These are phyloP conservation scores for Aspergillus pseudotamarii DNA, from an alignment of 2,329 filamentous ascomycete genomes.

Conservation along the genomic window DNA sequence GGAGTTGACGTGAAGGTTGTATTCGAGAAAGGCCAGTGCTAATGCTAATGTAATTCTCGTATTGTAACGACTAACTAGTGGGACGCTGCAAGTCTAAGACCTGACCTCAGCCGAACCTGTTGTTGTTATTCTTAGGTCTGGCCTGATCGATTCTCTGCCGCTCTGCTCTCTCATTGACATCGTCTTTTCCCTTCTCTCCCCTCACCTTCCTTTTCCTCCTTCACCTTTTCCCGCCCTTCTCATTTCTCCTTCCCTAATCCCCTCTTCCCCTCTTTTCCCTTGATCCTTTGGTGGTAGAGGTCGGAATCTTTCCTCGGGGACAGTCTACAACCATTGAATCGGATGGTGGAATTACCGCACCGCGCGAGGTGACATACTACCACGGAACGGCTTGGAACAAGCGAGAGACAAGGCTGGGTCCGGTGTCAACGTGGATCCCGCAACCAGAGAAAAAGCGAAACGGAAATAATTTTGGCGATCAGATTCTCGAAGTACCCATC, in stretches of 20 bases:
- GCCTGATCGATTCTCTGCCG: constrained; percentile 15
- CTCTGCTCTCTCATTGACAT: constrained; percentile 1
- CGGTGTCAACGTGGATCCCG: constrained; percentile 21
- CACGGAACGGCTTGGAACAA: constrained; percentile 6
- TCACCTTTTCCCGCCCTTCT: constrained; percentile 2
- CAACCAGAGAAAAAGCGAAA: constrained; percentile 2
- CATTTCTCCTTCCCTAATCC: background rate
- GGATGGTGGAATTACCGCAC: constrained; percentile 1
- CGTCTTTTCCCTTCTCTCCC: background rate
- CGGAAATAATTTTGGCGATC: constrained; percentile 12
- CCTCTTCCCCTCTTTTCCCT: background rate
- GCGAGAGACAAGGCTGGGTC: constrained; percentile 14
- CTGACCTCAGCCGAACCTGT: background rate
- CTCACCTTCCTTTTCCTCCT: background rate
- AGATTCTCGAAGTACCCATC: background rate
- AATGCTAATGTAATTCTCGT: background rate
- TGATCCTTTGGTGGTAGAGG: background rate
- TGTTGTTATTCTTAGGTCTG: constrained; percentile 20
- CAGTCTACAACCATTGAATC: background rate
- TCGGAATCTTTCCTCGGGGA: background rate
- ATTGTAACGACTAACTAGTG: constrained; percentile 7
- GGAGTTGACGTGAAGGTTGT: background rate
- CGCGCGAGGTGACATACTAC: background rate
- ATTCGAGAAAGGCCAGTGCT: background rate
- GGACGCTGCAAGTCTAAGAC: constrained; percentile 21